phyloP scores from a whole-genome alignment of 2,329 filamentous ascomycete genomes.

The Xylaria sp. region DNA sequence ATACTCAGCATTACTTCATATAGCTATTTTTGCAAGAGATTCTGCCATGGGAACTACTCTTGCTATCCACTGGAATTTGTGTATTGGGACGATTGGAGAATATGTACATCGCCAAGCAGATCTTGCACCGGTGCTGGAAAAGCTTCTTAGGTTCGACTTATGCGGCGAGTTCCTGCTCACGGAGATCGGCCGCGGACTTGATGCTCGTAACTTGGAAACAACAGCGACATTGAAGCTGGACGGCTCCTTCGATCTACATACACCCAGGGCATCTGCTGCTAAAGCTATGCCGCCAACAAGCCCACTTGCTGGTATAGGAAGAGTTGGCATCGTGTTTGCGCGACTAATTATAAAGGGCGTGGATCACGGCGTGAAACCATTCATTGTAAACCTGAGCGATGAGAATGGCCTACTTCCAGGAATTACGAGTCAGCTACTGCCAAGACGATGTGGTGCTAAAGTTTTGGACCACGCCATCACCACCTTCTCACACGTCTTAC shows the following conservation, averaged over 20 bases:
- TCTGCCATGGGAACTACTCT: constrained; percentile 39
- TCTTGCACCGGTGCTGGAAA: constrained; percentile 30
- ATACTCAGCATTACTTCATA: not conserved
- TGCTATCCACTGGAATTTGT: constrained; percentile 49
- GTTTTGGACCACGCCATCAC: constrained; percentile 49
- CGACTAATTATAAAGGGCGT: constrained; percentile 44
- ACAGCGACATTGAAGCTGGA: constrained; percentile 50
- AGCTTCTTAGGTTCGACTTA: constrained; percentile 41
- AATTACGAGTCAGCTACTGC: constrained; percentile 43
- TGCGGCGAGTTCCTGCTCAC: constrained; percentile 53
- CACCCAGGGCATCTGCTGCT: constrained; percentile 46
- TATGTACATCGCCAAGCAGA: constrained; percentile 35
- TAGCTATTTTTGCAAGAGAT: constrained; percentile 37
- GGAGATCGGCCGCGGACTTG: constrained; percentile 53
- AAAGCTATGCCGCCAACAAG: constrained; percentile 49
- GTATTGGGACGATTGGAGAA: constrained; percentile 44
- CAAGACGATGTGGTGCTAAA: constrained; percentile 46
- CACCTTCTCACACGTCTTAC: constrained; percentile 48
- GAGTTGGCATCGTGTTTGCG: constrained; percentile 50
- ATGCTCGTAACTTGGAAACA: constrained; percentile 53
- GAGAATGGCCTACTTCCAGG: constrained; percentile 44
- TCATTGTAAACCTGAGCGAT: constrained; percentile 48
- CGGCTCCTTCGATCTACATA: constrained; percentile 44
- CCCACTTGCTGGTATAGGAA: constrained; percentile 41
- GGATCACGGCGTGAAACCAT: constrained; percentile 46